Conservation (phyloP, 164 flowering plant genomes). For the Amborella trichopoda region DNA sequence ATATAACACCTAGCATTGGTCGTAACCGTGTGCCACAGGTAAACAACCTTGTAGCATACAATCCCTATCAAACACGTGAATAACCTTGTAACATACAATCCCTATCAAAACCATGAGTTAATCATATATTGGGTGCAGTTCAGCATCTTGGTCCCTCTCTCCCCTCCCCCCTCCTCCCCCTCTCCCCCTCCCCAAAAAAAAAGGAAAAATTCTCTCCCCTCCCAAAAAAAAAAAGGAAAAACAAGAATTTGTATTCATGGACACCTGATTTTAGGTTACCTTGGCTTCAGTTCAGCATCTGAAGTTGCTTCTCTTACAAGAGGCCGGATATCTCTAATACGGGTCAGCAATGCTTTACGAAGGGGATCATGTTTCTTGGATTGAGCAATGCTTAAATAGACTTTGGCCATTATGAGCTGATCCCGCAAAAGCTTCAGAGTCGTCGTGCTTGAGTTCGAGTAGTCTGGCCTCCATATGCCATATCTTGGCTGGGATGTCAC, state of each 20-base stretch:
- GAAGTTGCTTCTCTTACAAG: constrained; percentile 76
- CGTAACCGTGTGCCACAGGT: no score
- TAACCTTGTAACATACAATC: no score
- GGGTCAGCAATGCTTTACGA: constrained; percentile 45
- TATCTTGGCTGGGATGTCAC: constrained; percentile 50
- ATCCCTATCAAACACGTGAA: no score
- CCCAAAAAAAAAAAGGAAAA: constrained; percentile 19
- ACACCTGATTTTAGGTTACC: constrained; percentile 23
- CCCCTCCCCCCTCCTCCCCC: no score
- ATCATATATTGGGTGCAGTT: no score
- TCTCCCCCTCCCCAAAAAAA: no score
- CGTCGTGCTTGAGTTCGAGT: constrained; percentile 50
- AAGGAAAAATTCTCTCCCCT: no score
- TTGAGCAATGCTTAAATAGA: constrained; percentile 40
- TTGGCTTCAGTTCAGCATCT: constrained; percentile 63
- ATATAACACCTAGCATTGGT: no score
- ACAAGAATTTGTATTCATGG: background rate
- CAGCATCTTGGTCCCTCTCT: no score
- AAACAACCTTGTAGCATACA: no score
- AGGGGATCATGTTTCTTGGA: constrained; percentile 32
- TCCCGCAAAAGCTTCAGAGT: constrained; percentile 49
- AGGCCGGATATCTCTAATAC: constrained; percentile 31
- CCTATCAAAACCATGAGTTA: no score
- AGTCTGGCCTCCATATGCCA: constrained; percentile 86
- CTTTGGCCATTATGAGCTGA: constrained; percentile 58